phyloP scores from a whole-genome alignment of 2,329 filamentous ascomycete species.

The Graphiopsis chlorocephala region DNA sequence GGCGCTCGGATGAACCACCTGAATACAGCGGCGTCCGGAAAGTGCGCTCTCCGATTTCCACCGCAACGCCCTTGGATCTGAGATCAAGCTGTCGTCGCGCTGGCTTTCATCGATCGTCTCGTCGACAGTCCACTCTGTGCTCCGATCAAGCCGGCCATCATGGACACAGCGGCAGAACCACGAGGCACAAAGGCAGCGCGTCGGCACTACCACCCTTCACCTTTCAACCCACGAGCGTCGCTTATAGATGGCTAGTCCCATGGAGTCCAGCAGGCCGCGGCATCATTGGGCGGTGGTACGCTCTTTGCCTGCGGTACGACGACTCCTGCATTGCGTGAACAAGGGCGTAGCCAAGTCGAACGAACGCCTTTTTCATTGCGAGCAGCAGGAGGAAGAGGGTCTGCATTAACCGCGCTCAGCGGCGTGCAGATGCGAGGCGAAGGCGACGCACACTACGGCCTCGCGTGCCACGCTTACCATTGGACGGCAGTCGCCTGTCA shows the following conservation, averaged over 20 bases:
- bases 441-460: neutral
- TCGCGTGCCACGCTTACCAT: conserved; percentile 1
- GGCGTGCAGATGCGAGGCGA: neutral
- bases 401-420: conserved; percentile 10
- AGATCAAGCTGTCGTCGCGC: neutral
- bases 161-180: neutral
- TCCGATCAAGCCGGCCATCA: conserved; percentile 1
- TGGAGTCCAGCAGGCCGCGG: neutral
- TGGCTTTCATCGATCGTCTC: neutral
- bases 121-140: neutral
- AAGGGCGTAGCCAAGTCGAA: neutral
- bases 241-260: neutral
- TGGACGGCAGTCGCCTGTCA: neutral
- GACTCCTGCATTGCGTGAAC: neutral
- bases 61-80: neutral
- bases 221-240: neutral
- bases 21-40: neutral
- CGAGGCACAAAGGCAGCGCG: conserved; percentile 2
- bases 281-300: neutral
- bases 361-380: neutral
- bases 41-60: neutral
- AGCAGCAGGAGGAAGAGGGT: neutral
- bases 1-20: conserved; percentile 1
- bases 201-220: neutral
- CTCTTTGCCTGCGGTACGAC: neutral